phyloP scores from a whole-genome alignment of 768 basidiomycete genomes.

The Pisolithus sp. region DNA sequence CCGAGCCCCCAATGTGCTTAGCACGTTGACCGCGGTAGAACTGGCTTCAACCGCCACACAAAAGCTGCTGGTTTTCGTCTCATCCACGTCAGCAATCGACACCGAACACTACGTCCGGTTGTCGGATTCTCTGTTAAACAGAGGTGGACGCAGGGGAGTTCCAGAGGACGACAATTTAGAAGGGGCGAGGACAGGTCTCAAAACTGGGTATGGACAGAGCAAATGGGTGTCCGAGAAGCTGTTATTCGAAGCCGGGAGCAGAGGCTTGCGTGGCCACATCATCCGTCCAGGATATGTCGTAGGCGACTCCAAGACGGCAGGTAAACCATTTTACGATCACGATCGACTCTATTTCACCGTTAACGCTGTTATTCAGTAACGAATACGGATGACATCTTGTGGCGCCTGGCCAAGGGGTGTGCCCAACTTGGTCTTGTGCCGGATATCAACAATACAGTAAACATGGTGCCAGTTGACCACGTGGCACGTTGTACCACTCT shows the following conservation, averaged over 20 bases:
- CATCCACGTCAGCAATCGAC: conserved; percentile 93
- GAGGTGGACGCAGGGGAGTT: conserved; percentile 53
- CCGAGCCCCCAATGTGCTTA: conserved; percentile 86
- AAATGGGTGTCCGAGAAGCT: conserved; percentile 99
- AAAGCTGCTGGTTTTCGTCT: conserved; percentile 85
- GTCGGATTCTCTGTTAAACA: conserved; percentile 58
- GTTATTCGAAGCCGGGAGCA: conserved; percentile 81
- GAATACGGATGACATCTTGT: conserved; percentile 98
- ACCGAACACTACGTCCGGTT: conserved; percentile 85
- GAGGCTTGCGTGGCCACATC: conserved; percentile 81
- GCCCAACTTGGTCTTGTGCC: conserved; percentile 94
- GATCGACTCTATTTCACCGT: background rate
- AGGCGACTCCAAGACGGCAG: conserved; percentile 82
- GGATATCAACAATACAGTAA: conserved; percentile 96
- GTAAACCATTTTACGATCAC: conserved; percentile 35
- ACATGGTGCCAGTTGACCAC: conserved; percentile 97
- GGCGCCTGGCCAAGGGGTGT: conserved; percentile 98
- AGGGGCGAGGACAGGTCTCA: conserved; percentile 65
- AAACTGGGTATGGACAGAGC: conserved; percentile 92
- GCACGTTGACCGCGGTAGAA: conserved; percentile 77
- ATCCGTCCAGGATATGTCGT: conserved; percentile 95
- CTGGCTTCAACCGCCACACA: conserved; percentile 68
- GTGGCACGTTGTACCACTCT: conserved; percentile 79
- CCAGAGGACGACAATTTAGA: conserved; percentile 87
- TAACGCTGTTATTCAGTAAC: conserved; percentile 54